Conservation (phyloP, 345 rosid genomes). For the Eucalyptus rudis region DNA sequence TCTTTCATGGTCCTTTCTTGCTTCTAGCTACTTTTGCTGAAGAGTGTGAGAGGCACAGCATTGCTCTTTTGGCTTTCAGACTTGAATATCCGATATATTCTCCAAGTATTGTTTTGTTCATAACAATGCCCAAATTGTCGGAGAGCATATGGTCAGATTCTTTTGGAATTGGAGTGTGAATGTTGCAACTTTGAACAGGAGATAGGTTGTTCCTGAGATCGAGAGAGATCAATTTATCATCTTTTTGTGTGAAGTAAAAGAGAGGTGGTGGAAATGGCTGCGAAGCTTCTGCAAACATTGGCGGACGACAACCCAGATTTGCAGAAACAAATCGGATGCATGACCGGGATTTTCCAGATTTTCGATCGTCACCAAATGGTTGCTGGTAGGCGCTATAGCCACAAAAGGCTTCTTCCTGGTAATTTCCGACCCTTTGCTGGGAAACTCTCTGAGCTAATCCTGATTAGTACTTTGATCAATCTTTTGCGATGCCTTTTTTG, state of each 20-base stretch:
- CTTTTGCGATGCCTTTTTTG: neutral
- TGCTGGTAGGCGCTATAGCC: constrained; percentile 30
- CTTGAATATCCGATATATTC: neutral
- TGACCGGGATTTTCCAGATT: constrained; percentile 85
- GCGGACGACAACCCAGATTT: constrained; percentile 92
- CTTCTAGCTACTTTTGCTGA: neutral
- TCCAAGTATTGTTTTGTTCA: neutral
- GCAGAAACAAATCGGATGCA: constrained; percentile 94
- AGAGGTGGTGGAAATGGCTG: constrained; percentile 43
- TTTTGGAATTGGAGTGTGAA: neutral
- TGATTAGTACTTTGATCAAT: neutral
- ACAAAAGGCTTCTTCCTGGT: constrained; percentile 59
- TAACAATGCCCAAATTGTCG: neutral
- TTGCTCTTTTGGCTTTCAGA: neutral
- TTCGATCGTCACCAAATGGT: constrained; percentile 67
- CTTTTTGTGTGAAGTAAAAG: neutral
- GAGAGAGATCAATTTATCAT: neutral
- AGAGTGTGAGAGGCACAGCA: neutral
- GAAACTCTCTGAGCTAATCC: neutral
- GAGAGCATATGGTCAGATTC: neutral
- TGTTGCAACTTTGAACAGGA: neutral
- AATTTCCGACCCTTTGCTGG: neutral
- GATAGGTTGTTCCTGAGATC: neutral
- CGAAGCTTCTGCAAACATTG: constrained; percentile 83
- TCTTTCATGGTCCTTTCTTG: neutral